phyloP scores from a whole-genome alignment of 2,329 filamentous ascomycete genomes.

The Magnaporthiopsis rhizophila region DNA sequence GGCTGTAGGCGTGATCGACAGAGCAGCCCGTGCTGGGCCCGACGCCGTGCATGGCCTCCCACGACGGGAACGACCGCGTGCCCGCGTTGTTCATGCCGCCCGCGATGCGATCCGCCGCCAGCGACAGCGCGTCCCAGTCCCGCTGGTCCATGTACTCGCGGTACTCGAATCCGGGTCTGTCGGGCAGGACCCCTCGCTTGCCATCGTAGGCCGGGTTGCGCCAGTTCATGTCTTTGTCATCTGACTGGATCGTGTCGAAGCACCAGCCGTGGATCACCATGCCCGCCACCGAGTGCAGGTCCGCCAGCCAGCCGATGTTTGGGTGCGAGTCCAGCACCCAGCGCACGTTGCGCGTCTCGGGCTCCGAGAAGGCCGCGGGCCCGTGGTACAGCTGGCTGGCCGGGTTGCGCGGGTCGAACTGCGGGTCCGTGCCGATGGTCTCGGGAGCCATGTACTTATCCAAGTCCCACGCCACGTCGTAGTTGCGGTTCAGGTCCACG shows the following conservation, averaged over 20 bases:
- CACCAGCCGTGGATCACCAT: conserved; percentile 50
- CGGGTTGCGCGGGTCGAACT: conserved; percentile 31
- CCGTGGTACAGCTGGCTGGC: conserved; percentile 42
- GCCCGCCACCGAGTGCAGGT: conserved; percentile 47
- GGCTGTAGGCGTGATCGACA: conserved; percentile 38
- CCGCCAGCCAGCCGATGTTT: conserved; percentile 47
- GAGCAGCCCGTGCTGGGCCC: conserved; percentile 38
- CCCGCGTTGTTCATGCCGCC: conserved; percentile 17
- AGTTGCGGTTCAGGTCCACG: conserved; percentile 49
- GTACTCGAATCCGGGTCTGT: conserved; percentile 21
- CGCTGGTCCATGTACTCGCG: conserved; percentile 33
- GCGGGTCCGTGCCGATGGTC: conserved; percentile 19
- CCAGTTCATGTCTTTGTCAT: conserved; percentile 39
- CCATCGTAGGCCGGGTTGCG: conserved; percentile 42
- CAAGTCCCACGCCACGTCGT: conserved; percentile 50
- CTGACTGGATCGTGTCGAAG: conserved; percentile 42
- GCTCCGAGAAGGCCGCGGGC: conserved; percentile 42
- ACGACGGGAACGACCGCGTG: conserved; percentile 20
- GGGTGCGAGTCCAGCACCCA: conserved; percentile 42
- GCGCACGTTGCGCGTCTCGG: conserved; percentile 46
- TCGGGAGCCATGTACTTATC: conserved; percentile 29
- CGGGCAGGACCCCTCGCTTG: conserved; percentile 19
- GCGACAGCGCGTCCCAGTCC: conserved; percentile 30
- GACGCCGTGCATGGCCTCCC: conserved; percentile 18
- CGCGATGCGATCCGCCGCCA: conserved; percentile 4